These are phyloP conservation scores for Coleophoma crateriformis DNA, from an alignment of 2,329 filamentous ascomycete genomes.

Conservation along the genomic window DNA sequence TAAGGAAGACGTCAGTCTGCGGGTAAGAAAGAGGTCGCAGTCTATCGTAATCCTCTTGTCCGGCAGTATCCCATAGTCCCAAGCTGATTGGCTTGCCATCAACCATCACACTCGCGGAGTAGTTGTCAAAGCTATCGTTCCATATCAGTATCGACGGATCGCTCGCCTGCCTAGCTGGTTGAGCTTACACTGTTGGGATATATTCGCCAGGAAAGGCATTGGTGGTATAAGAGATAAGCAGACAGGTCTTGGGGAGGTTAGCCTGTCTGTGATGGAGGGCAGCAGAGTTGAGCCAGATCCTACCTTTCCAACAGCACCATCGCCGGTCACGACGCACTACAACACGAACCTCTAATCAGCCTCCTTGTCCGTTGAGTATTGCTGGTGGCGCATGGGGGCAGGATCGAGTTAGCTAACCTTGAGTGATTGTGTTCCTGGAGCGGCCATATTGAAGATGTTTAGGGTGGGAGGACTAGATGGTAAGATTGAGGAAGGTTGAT, in stretches of 20 bases:
- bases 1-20: slow-evolving; percentile 96
- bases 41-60: slow-evolving; percentile 97
- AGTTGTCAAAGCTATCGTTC: slow-evolving; percentile 82
- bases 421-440: slow-evolving; percentile 76
- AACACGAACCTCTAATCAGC: slow-evolving; percentile 18
- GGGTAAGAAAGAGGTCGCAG: slow-evolving; percentile 93
- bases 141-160: slow-evolving; percentile 10
- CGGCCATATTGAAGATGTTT: slow-evolving; percentile 51
- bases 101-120: slow-evolving; percentile 98
- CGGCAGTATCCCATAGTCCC: slow-evolving; percentile 96
- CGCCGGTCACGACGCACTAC: slow-evolving; percentile 96
- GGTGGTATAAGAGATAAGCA: slow-evolving; percentile 98
- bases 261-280: slow-evolving; percentile 3
- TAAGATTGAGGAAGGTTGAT: slow-evolving; percentile 5
- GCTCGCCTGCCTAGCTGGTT: slow-evolving; percentile 7
- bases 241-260: slow-evolving; percentile 70
- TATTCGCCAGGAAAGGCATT: slow-evolving; percentile 99
- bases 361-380: slow-evolving; percentile 3
- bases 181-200: slow-evolving; percentile 87
- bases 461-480: slow-evolving; percentile 6
- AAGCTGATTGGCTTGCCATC: slow-evolving; percentile 97
- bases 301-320: slow-evolving; percentile 99
- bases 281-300: slow-evolving; percentile 11
- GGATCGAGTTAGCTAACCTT: slow-evolving; percentile 56
- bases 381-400: neutral